Evolutionary conservation across 768 basidiomycete genomes (phyloP), one percentile per base, ranked within the genome.

Genomic region (Mycena albidolilacea): DNA sequence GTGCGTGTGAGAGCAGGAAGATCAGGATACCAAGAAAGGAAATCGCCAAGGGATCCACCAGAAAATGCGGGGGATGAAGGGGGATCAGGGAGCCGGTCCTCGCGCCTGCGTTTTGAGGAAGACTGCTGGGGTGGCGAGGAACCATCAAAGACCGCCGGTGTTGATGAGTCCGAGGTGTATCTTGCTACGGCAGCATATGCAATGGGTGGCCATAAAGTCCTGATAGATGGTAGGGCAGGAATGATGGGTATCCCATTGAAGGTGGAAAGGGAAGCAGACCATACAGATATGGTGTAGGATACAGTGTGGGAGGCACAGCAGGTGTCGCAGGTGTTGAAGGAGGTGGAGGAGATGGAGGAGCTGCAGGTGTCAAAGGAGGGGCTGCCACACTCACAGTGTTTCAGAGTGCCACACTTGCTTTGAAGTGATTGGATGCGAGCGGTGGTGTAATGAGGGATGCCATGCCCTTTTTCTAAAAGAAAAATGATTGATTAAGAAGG

Each of bases 21-120:
- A 9, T 30, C 37, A 17, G 64, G 52, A 65, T 54, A 39, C 10
- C 11, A 17, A 15, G 37, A 35, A 21, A 54, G 15, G 21, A 65
- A 65, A 3, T 55, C 64, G 21, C 55, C 64, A 6, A 65, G 2
- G 23, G 64, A 65, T 1, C 64, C 64, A 6, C 64, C 64, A 65
- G 35, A 38, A 41, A 41, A 14, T 7, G 38, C 38, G 19, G 64
- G 64, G 1, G 64, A 65, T 21, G 64, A 65, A 17, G 64, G 64
- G 38, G 52, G 64, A 21, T 64, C 63, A 11, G 63, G 63, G 17
- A 2, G 48, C 48, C 19, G 48, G 19, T 64, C 60, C 39, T 41
- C 19, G 19, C 60, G 60, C 19, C 60, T 41, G n/a, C 60, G 60
- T n/a, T 61, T 61, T n/a, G 60, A 61, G 10, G 39, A 10, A 21